These are phyloP conservation scores for Phellinidium pouzarii DNA, from an alignment of 1,284 basidiomycete species.

Conservation along the genomic window DNA sequence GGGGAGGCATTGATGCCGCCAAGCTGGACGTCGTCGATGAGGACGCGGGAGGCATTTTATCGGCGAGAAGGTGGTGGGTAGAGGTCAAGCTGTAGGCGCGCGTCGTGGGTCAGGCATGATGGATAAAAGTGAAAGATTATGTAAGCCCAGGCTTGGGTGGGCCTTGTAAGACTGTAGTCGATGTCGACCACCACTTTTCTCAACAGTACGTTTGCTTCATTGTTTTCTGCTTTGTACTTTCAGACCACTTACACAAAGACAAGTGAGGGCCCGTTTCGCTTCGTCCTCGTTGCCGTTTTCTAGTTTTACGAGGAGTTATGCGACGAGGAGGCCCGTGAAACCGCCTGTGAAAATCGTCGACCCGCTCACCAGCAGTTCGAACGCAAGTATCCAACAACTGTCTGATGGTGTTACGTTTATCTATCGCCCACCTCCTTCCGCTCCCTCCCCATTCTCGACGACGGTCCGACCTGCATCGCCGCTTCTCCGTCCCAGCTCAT, in stretches of 20 bases:
- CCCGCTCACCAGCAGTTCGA: constrained; percentile 53
- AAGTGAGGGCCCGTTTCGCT: neutral
- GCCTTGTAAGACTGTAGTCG: too few relatives aligned
- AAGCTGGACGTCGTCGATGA: constrained; percentile 9
- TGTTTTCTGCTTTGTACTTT: neutral
- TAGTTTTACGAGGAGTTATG: constrained; percentile 28
- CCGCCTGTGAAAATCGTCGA: constrained; percentile 61
- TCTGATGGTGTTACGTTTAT: constrained; percentile 62
- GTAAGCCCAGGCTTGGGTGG: neutral
- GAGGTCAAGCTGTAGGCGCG: constrained; percentile 10
- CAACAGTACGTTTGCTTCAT: neutral
- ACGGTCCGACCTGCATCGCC: constrained; percentile 63
- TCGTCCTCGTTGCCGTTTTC: neutral
- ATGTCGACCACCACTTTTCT: neutral
- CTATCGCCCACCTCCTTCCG: constrained; percentile 68
- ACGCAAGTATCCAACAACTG: constrained; percentile 49
- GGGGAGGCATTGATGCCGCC: constrained; percentile 46
- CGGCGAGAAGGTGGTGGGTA: constrained; percentile 16
- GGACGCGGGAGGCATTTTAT: constrained; percentile 28
- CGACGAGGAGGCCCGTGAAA: constrained; percentile 39
- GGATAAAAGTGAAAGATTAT: neutral
- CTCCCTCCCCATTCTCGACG: constrained; percentile 61
- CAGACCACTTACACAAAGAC: neutral
- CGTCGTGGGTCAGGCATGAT: neutral
- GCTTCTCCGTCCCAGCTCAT: constrained; percentile 37